These are phyloP conservation scores for Saccharomycopsis vini DNA, from an alignment of 805 yeast genomes.

Conservation along the genomic window DNA sequence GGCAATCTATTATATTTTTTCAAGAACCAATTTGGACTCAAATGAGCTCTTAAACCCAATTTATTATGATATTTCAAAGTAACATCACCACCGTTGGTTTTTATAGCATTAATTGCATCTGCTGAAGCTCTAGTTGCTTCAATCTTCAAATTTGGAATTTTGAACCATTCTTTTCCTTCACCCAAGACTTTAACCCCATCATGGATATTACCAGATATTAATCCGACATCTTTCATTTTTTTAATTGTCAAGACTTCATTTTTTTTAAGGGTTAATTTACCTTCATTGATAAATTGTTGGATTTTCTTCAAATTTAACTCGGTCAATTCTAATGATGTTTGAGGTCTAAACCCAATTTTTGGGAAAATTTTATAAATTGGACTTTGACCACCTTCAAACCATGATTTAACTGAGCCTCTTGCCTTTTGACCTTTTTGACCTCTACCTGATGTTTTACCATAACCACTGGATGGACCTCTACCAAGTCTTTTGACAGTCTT, in stretches of 20 bases:
- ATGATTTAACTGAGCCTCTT: conserved; percentile 77
- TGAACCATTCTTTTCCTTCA: conserved; percentile 41
- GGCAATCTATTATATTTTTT: conserved; percentile 74
- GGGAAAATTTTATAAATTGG: conserved; percentile 81
- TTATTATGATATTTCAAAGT: conserved; percentile 63
- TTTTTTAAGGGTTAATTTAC: conserved; percentile 48
- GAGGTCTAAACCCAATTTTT: conserved; percentile 76
- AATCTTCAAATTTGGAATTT: conserved; percentile 55
- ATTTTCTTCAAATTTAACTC: conserved; percentile 62
- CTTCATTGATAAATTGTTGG: conserved; percentile 59
- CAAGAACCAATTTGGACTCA: conserved; percentile 63
- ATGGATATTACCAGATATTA: conserved; percentile 58
- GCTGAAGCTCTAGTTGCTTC: conserved; percentile 78
- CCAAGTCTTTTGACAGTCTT: conserved; percentile 67
- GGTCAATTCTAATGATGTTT: conserved; percentile 41
- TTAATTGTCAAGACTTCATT: conserved; percentile 66
- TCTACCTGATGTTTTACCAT: conserved; percentile 92
- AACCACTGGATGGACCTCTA: conserved; percentile 90
- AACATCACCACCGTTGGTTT: conserved; percentile 62
- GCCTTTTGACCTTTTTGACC: conserved; percentile 99
- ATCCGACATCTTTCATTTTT: conserved; percentile 65
- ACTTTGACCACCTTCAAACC: conserved; percentile 99
- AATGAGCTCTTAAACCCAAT: conserved; percentile 64
- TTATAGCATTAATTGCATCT: conserved; percentile 66
- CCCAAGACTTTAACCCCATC: conserved; percentile 82